phyloP scores from a whole-genome alignment of 768 basidiomycete genomes.

The Clathrus columnatus region DNA sequence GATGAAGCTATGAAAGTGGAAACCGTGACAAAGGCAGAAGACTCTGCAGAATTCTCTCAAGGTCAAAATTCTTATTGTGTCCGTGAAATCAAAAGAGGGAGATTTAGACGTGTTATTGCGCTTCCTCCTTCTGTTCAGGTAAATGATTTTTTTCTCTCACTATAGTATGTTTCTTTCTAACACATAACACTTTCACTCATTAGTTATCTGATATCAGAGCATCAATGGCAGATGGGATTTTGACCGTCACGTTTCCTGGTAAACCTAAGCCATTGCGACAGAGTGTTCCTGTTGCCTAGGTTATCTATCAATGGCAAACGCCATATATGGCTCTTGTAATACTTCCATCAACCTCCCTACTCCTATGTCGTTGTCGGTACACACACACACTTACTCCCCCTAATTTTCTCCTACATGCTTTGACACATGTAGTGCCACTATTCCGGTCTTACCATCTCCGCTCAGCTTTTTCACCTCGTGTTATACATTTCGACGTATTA shows the following conservation, averaged over 20 bases:
- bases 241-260: constrained; percentile 15
- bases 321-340: background rate
- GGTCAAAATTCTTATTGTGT: constrained; percentile 23
- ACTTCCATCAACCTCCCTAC: background rate
- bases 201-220: constrained; percentile 17
- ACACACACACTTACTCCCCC: too few species aligned
- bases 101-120: constrained; percentile 6
- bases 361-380: background rate
- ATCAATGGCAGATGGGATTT: constrained; percentile 12
- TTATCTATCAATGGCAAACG: background rate
- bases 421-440: too few species aligned
- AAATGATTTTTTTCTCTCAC: background rate
- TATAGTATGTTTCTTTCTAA: background rate
- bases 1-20: background rate
- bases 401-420: too few species aligned
- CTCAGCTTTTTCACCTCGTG: too few species aligned
- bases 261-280: background rate
- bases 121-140: constrained; percentile 12
- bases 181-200: background rate
- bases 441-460: too few species aligned
- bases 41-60: background rate
- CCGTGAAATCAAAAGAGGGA: constrained; percentile 21
- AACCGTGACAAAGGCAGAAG: background rate
- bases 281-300: constrained; percentile 2
- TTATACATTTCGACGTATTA: too few species aligned